Base-by-base conservation (phyloP, 352 stramenopile genomes). In the Pythium apleroticum region DNA sequence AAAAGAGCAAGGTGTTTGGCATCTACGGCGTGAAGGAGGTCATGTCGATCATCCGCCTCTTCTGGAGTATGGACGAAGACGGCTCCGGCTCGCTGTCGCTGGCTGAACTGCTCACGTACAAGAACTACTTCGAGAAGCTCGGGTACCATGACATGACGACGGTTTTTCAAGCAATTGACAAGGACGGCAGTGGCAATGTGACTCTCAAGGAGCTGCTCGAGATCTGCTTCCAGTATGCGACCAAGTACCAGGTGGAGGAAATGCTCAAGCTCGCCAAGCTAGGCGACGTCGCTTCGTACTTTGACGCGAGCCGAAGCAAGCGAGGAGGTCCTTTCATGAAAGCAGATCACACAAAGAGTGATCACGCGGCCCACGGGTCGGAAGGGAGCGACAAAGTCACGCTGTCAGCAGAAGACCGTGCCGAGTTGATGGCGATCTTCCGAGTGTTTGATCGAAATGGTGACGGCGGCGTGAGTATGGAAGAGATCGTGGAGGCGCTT, bases 261-360 rank as follows among this genome's bases (percentile, higher is more conserved):
- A 92, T 92, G 83, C 60, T 92, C 14, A 81, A 81, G 52, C 76
- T 92, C 11, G 81, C 81, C 3, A 89, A 89, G 59, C 68, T 89
- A 0, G 83, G 83, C 5, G 86, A 78, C 49, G 76, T 89, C 6
- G 75, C 74, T 3, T 50, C 69, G 24, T 87, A 82, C 35, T 67
- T 89, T 25, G 57, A 81, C n/a, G 71, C 41, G 24, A 63, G 14
- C n/a, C 41, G 39, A 8, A 55, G 31, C 25, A 50, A 63, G 15
- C 52, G 52, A 50, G 33, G 5, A 7, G 28, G 37, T 45, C 33
- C 35, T 22, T 25, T n/a, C 37, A 43, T 22, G 19, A 57, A 27
- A 28, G 10, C 41, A 2, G 43, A 67, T 6, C 11, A 22, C 0
- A n/a, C 3, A 1, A 31, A 52, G 24, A 20, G n/a, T n/a, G 49